Percentiles rank a stretch among this genome's conserved stretches.
These are phyloP conservation scores for Claviceps capensis DNA, from an alignment of 2,329 filamentous ascomycete species.

Conservation along the genomic window DNA sequence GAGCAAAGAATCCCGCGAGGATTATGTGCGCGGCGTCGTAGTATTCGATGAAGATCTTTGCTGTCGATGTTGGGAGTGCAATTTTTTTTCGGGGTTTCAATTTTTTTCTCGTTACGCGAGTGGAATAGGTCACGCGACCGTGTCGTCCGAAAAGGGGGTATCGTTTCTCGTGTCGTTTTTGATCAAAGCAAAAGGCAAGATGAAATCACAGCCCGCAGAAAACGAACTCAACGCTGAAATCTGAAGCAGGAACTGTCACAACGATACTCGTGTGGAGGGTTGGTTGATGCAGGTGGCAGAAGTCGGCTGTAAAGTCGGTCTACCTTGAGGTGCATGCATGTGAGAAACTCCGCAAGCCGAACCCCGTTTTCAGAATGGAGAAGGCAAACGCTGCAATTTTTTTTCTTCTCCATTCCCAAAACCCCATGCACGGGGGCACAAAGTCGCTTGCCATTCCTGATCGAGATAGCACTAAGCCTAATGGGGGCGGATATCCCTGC, in stretches of 20 bases:
- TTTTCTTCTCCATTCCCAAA: not conserved
- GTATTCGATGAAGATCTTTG: too few relatives aligned
- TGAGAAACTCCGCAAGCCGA: slow-evolving; percentile 1
- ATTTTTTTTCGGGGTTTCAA: not conserved
- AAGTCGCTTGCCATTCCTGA: slow-evolving; percentile 5
- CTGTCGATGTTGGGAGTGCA: not conserved
- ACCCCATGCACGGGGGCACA: not conserved
- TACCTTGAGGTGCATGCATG: not conserved
- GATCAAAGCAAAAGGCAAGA: not conserved
- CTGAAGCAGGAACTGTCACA: not conserved
- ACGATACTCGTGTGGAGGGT: not conserved
- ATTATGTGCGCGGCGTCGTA: too few relatives aligned
- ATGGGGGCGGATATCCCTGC: not conserved
- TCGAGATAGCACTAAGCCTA: not conserved
- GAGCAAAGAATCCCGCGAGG: not conserved
- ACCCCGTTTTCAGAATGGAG: not conserved
- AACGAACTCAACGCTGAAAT: not conserved
- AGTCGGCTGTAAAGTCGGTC: too few relatives aligned
- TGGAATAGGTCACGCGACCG: not conserved
- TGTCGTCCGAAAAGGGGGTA: not conserved
- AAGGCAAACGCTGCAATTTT: slow-evolving; percentile 1
- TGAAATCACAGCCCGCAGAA: not conserved
- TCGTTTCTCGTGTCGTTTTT: not conserved
- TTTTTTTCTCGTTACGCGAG: not conserved
- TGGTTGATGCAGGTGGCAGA: not conserved